These are phyloP conservation scores for Setaria italica DNA, from an alignment of 202 grass and related monocot species.

Conservation along the genomic window DNA sequence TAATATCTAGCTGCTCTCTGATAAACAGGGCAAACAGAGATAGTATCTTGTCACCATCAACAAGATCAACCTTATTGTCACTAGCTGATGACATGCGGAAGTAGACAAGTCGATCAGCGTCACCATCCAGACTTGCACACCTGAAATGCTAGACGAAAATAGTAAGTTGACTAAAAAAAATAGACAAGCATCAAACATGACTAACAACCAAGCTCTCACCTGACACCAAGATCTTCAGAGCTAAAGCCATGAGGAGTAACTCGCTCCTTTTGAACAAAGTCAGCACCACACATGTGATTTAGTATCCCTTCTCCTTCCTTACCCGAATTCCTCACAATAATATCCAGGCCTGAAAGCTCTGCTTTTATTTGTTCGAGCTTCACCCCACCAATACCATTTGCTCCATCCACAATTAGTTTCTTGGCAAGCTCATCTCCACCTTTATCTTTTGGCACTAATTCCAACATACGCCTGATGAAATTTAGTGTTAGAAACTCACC, in stretches of 20 bases:
- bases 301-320: conserved; percentile 85
- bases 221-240: conserved; percentile 62
- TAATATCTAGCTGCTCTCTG: conserved; percentile 73
- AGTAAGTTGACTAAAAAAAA: conserved; percentile 27
- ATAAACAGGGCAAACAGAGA: conserved; percentile 90
- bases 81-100: conserved; percentile 63
- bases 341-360: conserved; percentile 56
- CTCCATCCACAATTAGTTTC: conserved; percentile 83
- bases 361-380: conserved; percentile 74
- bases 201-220: conserved; percentile 29
- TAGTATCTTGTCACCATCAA: conserved; percentile 93
- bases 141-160: conserved; percentile 62
- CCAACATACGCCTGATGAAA: conserved; percentile 55
- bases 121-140: conserved; percentile 93
- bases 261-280: conserved; percentile 97
- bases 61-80: conserved; percentile 69
- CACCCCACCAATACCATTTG: conserved; percentile 87
- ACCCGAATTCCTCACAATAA: conserved; percentile 74
- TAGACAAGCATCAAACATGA: neutral
- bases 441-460: conserved; percentile 65
- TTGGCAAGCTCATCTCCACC: conserved; percentile 37
- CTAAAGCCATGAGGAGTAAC: conserved; percentile 67
- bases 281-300: conserved; percentile 81
- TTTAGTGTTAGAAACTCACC: neutral
- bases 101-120: conserved; percentile 83